phyloP scores from a whole-genome alignment of 441 rosid species.

The Erysimum cheiri region DNA sequence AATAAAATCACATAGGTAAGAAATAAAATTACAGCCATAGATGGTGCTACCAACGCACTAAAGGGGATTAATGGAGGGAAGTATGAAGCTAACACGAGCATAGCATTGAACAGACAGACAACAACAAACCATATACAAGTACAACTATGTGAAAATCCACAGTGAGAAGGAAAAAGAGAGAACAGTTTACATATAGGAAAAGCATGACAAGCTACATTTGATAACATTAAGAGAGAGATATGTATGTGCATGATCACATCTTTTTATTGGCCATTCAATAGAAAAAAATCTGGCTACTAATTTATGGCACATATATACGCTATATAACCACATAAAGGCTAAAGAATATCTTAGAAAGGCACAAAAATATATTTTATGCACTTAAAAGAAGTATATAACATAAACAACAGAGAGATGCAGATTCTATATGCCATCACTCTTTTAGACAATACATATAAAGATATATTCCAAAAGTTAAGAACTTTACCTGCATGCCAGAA shows the following conservation, averaged over 20 bases:
- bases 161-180: neutral
- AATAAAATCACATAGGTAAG: neutral
- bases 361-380: conserved; percentile 8
- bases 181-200: neutral
- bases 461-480: conserved; percentile 15
- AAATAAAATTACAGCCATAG: neutral
- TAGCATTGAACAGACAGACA: neutral
- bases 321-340: conserved; percentile 8
- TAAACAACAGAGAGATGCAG: conserved; percentile 25
- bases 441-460: conserved; percentile 18
- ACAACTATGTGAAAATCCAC: neutral
- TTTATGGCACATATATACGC: neutral
- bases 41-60: neutral
- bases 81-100: conserved; percentile 1
- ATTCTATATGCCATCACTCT: conserved; percentile 22
- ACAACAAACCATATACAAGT: neutral
- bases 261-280: conserved; percentile 5
- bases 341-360: conserved; percentile 25
- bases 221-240: conserved; percentile 8
- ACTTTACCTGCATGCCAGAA: conserved; percentile 92
- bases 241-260: neutral
- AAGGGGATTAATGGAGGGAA: neutral
- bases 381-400: conserved; percentile 2
- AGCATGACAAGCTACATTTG: neutral
- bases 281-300: conserved; percentile 19